A percentile compares a stretch with the other conserved stretches of the same genome.
Conservation (phyloP, 495 filamentous ascomycete genomes). For the Penicillium macrosclerotiorum region DNA sequence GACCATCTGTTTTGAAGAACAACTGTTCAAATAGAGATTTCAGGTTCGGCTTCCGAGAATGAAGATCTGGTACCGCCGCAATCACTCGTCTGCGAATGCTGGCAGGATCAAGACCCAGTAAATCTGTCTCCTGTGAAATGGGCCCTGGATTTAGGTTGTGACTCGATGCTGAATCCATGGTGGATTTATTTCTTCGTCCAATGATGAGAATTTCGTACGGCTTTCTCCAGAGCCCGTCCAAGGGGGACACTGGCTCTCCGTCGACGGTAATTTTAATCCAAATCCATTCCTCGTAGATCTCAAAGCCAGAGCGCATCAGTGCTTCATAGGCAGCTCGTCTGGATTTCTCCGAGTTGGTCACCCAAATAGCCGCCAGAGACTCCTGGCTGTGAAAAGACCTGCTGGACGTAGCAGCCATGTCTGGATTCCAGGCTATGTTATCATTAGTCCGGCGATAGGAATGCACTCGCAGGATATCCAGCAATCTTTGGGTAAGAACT, state of each 20-base stretch:
- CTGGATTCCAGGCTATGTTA: no score
- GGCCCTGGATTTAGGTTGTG: background rate
- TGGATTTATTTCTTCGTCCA: slow-evolving; percentile 38
- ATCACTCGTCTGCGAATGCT: slow-evolving; percentile 56
- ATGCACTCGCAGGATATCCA: slow-evolving; percentile 30
- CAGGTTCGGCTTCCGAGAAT: slow-evolving; percentile 84
- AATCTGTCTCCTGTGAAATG: background rate
- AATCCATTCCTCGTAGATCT: slow-evolving; percentile 76
- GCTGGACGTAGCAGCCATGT: no score
- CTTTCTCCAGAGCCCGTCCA: slow-evolving; percentile 72
- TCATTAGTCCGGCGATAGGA: slow-evolving; percentile 11
- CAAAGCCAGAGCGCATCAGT: slow-evolving; percentile 63
- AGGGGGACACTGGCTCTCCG: slow-evolving; percentile 68
- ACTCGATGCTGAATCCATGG: background rate
- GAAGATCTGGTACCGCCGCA: slow-evolving; percentile 80
- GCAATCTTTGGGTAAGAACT: slow-evolving; percentile 24
- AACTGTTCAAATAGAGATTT: slow-evolving; percentile 54
- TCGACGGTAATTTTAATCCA: slow-evolving; percentile 80
- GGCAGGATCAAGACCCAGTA: slow-evolving; percentile 8
- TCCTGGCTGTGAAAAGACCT: slow-evolving; percentile 15
- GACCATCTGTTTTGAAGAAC: slow-evolving; percentile 27
- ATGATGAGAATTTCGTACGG: slow-evolving; percentile 85
- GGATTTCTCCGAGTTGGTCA: slow-evolving; percentile 73
- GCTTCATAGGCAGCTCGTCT: slow-evolving; percentile 56
- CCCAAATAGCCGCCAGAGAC: slow-evolving; percentile 67